Evolutionary conservation across 176 grass and related monocot species (phyloP), one percentile per base, ranked within the genome.

Genomic region (Raddia guianensis): DNA sequence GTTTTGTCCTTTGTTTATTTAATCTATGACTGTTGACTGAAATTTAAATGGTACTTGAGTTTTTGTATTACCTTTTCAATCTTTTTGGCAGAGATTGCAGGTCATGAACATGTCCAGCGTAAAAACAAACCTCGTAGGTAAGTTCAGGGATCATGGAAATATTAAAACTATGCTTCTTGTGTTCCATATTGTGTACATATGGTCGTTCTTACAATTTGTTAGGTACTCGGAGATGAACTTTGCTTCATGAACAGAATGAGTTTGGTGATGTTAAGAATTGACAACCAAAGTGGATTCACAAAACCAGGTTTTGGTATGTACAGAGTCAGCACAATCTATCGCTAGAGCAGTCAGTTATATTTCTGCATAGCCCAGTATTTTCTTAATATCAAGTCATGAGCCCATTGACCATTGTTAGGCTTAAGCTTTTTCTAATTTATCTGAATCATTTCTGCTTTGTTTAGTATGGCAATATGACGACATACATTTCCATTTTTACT

Each of bases 171-270:
- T 61, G 62, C 11, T 60, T n/a, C 40, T 48, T 79, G 9, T 62
- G 34, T 72, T 44, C 45, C 27, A 45, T 8, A 45, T 50, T 32
- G 33, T 62, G 37, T 63, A 73, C 21, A 9, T 83, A 34, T 84
- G 78, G 19, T 79, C 63, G 57, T 82, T 37, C 20, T 73, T 77
- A 37, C 68, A 47, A 63, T 85, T 84, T 79, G 34, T 49, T 83
- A 97, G 94, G 86, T 94, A 97, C 75, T 94, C 91, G 1, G 91
- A 94, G 81, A 97, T 97, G 89, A 94, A 87, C 70, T 97, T 97
- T 86, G 82, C 84, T 61, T 84, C 70, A 44, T 82, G 49, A 91
- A 85, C 49, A 52, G 47, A 80, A 50, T 50, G 40, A 75, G 73
- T 63, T 83, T 62, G 63, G 44, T 81, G 67, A 14, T 50, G 45